Evolutionary conservation across 805 yeast species (phyloP).

Genomic region (Yarrowia sp.): DNA sequence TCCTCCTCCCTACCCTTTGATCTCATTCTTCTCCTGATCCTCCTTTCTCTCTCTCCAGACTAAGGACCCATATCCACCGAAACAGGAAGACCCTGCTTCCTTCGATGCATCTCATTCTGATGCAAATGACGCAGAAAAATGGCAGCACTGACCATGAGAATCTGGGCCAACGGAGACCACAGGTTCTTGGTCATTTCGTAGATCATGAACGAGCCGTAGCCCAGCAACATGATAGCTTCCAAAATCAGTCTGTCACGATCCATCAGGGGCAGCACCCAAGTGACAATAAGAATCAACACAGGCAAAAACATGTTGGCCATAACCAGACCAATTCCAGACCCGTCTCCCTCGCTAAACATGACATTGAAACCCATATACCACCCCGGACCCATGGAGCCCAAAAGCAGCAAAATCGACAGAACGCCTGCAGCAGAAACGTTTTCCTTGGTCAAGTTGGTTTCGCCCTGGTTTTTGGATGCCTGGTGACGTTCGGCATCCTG

Average conservation of each 20-base stretch:
- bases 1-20: too few relatives aligned
- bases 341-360: not conserved
- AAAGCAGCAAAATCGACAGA: not conserved
- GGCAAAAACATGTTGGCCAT: not conserved
- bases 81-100: conserved; percentile 1
- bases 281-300: not conserved
- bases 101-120: not conserved
- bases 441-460: not conserved
- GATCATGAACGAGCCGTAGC: not conserved
- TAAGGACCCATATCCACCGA: not conserved
- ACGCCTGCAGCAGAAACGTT: not conserved
- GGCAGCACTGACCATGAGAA: not conserved
- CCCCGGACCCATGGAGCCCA: not conserved
- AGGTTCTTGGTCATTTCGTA: conserved; percentile 11
- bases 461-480: not conserved
- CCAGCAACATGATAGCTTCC: not conserved
- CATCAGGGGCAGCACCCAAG: not conserved
- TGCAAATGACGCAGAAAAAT: not conserved
- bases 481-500: not conserved
- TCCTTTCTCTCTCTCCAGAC: too few relatives aligned
- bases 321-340: not conserved
- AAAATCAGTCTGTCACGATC: not conserved
- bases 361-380: not conserved
- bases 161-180: not conserved
- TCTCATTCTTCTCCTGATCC: not conserved